Evolutionary conservation across 441 rosid species (phyloP).

Genomic region (Euphorbia schlechtendalii): DNA sequence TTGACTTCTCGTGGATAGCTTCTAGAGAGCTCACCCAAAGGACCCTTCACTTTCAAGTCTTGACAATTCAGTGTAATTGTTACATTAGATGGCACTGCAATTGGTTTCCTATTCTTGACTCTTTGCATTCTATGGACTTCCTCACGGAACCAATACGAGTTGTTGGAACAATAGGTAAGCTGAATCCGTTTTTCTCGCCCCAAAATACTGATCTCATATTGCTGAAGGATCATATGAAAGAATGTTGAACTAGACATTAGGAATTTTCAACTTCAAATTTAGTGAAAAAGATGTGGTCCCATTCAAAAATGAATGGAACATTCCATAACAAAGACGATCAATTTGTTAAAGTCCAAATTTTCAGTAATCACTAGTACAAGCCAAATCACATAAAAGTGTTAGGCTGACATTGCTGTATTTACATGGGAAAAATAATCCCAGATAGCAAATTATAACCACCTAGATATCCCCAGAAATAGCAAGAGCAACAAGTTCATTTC

Average conservation of each 20-base stretch:
- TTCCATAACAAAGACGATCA: not conserved
- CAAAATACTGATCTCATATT: conserved; percentile 57
- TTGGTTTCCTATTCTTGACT: conserved; percentile 83
- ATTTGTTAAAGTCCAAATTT: not conserved
- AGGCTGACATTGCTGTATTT: not conserved
- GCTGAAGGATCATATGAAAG: conserved; percentile 34
- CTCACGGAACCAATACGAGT: conserved; percentile 34
- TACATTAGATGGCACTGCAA: conserved; percentile 68
- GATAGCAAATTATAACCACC: not conserved
- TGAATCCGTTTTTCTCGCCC: conserved; percentile 47
- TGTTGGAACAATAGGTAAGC: conserved; percentile 30
- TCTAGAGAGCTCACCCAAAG: conserved; percentile 70
- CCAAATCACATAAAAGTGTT: not conserved
- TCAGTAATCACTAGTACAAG: not conserved
- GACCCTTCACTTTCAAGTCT: conserved; percentile 75
- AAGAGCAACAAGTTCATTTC: not conserved
- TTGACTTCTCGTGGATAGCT: conserved; percentile 75
- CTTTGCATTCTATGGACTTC: conserved; percentile 65
- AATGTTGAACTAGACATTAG: too few species aligned
- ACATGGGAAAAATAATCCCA: not conserved
- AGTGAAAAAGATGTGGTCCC: too few species aligned
- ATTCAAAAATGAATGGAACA: not conserved
- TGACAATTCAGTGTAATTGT: conserved; percentile 63
- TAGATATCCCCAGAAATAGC: not conserved
- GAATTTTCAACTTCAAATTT: too few species aligned